A percentile compares a stretch with the other conserved stretches of the same genome.
Evolutionary conservation across 1,139 yeast species (phyloP).

Genomic region (Sugiyamaella novakii): DNA sequence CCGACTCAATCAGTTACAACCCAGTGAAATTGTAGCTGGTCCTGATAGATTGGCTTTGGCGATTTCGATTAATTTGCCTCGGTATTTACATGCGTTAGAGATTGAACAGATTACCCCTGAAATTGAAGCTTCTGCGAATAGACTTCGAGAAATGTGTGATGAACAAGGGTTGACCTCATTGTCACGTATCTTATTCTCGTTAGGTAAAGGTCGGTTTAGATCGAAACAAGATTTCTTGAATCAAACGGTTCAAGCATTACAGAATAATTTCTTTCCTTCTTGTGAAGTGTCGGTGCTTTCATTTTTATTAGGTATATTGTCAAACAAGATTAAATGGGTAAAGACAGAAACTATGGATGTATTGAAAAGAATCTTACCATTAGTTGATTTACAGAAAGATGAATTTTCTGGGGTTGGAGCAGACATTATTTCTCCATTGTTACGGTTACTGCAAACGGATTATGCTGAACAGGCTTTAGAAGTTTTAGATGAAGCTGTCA

Average conservation of each 20-base stretch:
- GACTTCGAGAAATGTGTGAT: slow-evolving; percentile 63
- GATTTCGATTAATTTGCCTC: slow-evolving; percentile 75
- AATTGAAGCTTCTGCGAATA: slow-evolving; percentile 31
- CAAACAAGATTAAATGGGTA: slow-evolving; percentile 78
- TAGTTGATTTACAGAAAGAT: slow-evolving; percentile 72
- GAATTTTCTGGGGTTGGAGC: slow-evolving; percentile 93
- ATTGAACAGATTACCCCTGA: slow-evolving; percentile 49
- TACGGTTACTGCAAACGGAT: slow-evolving; percentile 80
- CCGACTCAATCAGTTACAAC: slow-evolving; percentile 64
- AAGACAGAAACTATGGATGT: slow-evolving; percentile 76
- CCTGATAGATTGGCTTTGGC: slow-evolving; percentile 71
- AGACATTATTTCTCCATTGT: slow-evolving; percentile 85
- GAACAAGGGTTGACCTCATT: slow-evolving; percentile 59
- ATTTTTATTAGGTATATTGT: slow-evolving; percentile 72
- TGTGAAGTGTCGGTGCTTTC: slow-evolving; percentile 76
- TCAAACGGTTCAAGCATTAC: slow-evolving; percentile 73
- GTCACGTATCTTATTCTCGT: slow-evolving; percentile 72
- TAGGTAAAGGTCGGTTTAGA: slow-evolving; percentile 76
- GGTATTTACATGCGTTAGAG: slow-evolving; percentile 79
- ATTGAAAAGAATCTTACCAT: slow-evolving; percentile 71
- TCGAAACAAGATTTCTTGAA: slow-evolving; percentile 85
- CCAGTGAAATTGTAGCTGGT: slow-evolving; percentile 77
- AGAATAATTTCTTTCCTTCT: slow-evolving; percentile 68
- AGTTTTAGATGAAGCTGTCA: slow-evolving; percentile 81
- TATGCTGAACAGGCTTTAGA: slow-evolving; percentile 86